Evolutionary conservation across 2,329 filamentous ascomycete genomes (phyloP), one percentile per base, ranked within the genome.

Genomic region (Hymenoscyphus albidus): DNA sequence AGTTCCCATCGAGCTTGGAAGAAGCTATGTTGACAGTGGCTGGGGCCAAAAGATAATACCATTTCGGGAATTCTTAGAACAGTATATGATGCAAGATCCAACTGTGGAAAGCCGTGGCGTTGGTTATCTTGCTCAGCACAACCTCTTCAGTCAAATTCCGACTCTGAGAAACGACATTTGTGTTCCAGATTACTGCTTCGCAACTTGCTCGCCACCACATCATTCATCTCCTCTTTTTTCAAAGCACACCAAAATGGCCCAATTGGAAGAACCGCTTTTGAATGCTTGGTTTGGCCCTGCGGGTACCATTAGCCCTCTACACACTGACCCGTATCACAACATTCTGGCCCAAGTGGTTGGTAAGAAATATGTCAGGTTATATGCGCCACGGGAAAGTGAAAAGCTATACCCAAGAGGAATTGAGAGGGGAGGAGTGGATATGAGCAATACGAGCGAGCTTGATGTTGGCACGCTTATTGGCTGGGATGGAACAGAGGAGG

Each of bases 321-420:
- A 99, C 76, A 96, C 92, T 1, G 95, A 98, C 73, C 92, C 91
- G 1, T 96, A 97, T 76, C 92, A 97, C 74, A 98, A 98, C 74
- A 85, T 98, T 58, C 84, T 98, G 4, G 88, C 88, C 31, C 95
- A 98, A 76, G 90, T 96, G 0, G 91, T 96, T 0, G 95, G 95
- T 0, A 82, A 85, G 64, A 99, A 99, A 77, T 98, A 98, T 76
- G 80, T 98, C n/a, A 84, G 95, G 1, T 81, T 98, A 1, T 98
- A 97, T 75, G 82, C 88, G 0, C 93, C 94, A 0, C 75, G 76
- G 16, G 82, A 88, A 56, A 86, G 84, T 4, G 70, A 74, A 1
- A 78, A 76, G 3, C 77, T 96, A 73, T 83, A 86, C 62, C 86
- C 91, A 0, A 80, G 86, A 35, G 83, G 84, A 0, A 75, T 80